Base-by-base conservation (phyloP, 2,329 filamentous ascomycete genomes). In the Talaromyces pinophilus region DNA sequence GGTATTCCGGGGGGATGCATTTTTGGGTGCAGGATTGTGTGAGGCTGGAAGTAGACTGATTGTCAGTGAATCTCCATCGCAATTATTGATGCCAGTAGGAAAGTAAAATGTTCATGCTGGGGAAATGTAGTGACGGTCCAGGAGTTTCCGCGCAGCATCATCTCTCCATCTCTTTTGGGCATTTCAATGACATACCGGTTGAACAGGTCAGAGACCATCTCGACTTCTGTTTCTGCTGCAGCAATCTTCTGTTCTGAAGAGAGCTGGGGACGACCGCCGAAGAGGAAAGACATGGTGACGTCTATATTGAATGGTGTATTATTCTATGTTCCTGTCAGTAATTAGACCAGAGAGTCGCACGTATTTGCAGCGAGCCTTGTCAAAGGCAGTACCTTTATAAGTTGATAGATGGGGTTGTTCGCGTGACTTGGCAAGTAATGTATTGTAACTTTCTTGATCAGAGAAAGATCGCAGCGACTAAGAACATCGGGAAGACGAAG, bases 131-230 rank as follows among this genome's bases (percentile, higher is more conserved):
- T 25, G 10, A 50, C 10, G 19, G 7, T 6, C 1, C 19, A 50
- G 11, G 22, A 25, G 22, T 25, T 30, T 28, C 13, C 11, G 7
- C 15, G 17, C 40, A 19, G 25, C 38, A 44, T 30, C 22, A 19
- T 42, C 15, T 44, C 19, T 46, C 22, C 22, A 4, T 28, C 13
- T 28, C 8, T 28, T 15, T 30, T 30, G 5, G 10, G 3, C 13
- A 11, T 7, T n/a, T 46, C 3, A 13, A 6, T 11, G 5, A 63
- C 40, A 35, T 87, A 98, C 95, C 95, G 92, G 84, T 93, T 94
- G 86, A 97, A 96, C 90, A 98, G 97, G 81, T 97, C 93, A 69
- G 93, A 92, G 73, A 97, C 89, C 85, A 98, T 93, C 82, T 97
- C 95, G 82, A 98, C 92, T 84, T 99, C 96, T 72, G 92, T 90